Percentiles rank a stretch among this genome's conserved stretches.
These are phyloP conservation scores for Bombardia bombarda DNA, from an alignment of 495 filamentous ascomycete genomes.

Conservation along the genomic window DNA sequence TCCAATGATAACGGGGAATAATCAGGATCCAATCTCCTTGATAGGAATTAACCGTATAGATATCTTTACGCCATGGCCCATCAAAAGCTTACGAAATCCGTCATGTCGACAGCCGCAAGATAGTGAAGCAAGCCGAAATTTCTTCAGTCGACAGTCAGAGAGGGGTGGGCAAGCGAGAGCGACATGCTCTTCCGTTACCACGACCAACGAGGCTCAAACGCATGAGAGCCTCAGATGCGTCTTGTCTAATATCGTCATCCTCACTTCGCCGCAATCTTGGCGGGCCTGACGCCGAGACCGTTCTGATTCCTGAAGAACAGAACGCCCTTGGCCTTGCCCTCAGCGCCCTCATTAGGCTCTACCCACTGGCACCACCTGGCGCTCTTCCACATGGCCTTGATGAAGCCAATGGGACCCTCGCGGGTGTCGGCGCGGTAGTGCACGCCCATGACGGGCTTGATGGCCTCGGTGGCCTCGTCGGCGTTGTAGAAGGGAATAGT, in stretches of 20 bases:
- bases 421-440: constrained; percentile 66
- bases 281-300: constrained; percentile 57
- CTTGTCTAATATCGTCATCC: too few relatives aligned
- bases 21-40: too few relatives aligned
- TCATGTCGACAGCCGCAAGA: neutral
- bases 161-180: too few relatives aligned
- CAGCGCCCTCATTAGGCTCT: constrained; percentile 56
- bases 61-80: too few relatives aligned
- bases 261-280: constrained; percentile 16
- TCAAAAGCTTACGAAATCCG: neutral
- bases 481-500: constrained; percentile 88
- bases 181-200: too few relatives aligned
- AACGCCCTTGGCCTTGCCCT: constrained; percentile 56
- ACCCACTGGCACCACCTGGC: constrained; percentile 73
- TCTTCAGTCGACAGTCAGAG: neutral
- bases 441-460: constrained; percentile 73
- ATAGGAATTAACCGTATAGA: too few relatives aligned
- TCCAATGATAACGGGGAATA: neutral
- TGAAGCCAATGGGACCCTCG: constrained; percentile 56
- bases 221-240: too few relatives aligned
- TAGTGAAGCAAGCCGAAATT: neutral
- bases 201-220: too few relatives aligned
- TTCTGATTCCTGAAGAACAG: constrained; percentile 73
- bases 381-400: constrained; percentile 55
- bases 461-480: constrained; percentile 78